phyloP scores from a whole-genome alignment of 2,329 filamentous ascomycete genomes.

The Hypoxylon sp. region DNA sequence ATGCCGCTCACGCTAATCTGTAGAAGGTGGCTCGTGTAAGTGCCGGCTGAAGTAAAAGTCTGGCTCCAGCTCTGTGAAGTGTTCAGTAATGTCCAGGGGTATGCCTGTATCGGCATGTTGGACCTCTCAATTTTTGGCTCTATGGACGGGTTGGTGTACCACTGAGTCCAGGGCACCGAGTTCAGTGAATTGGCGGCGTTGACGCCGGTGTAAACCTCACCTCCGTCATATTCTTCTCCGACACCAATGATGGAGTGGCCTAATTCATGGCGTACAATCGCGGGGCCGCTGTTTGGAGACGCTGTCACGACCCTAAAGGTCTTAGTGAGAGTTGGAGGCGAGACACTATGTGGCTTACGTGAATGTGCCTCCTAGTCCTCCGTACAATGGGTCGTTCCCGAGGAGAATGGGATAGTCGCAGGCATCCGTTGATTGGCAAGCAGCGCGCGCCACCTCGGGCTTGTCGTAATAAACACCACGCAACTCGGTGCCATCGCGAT shows the following conservation, averaged over 20 bases:
- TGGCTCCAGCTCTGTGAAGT: conserved; percentile 47
- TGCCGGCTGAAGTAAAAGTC: conserved; percentile 49
- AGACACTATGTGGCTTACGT: conserved; percentile 42
- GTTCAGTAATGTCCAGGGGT: conserved; percentile 52
- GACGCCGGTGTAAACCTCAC: conserved; percentile 48
- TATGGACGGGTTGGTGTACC: conserved; percentile 47
- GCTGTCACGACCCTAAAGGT: conserved; percentile 47
- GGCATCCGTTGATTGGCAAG: conserved; percentile 51
- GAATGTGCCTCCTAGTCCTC: conserved; percentile 51
- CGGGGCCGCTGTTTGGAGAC: conserved; percentile 49
- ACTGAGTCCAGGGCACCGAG: conserved; percentile 48
- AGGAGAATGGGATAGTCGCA: conserved; percentile 53
- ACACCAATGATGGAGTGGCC: conserved; percentile 53
- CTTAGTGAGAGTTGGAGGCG: conserved; percentile 1
- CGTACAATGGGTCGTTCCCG: conserved; percentile 51
- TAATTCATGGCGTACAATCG: conserved; percentile 51
- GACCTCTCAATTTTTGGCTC: conserved; percentile 50
- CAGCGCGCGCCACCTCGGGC: conserved; percentile 50
- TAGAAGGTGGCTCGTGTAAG: conserved; percentile 48
- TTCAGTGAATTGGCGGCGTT: conserved; percentile 45
- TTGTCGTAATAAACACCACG: conserved; percentile 53
- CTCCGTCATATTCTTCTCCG: conserved; percentile 52
- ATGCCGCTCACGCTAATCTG: conserved; percentile 52
- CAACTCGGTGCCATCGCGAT: conserved; percentile 52
- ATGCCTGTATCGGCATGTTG: conserved; percentile 53